Conservation (phyloP, 2,329 filamentous ascomycete species). For the Alternaria arbusti region DNA sequence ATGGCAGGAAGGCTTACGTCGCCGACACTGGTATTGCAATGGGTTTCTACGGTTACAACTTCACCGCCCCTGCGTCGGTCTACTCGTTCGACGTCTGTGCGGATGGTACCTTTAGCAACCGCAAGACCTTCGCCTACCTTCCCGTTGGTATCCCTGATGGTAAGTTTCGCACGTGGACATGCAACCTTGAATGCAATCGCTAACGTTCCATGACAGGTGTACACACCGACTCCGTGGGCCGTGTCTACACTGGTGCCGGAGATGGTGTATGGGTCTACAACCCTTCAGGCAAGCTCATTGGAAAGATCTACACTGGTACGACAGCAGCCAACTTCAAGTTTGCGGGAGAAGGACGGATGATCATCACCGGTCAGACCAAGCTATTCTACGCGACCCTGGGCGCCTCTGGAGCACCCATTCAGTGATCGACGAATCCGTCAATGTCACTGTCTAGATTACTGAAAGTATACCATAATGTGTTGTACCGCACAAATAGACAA, state of each 20-base stretch:
- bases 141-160: slow-evolving; percentile 28
- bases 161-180: neutral
- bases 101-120: slow-evolving; percentile 28
- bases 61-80: slow-evolving; percentile 27
- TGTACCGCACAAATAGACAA: neutral
- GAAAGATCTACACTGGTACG: slow-evolving; percentile 39
- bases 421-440: neutral
- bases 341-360: slow-evolving; percentile 31
- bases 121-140: slow-evolving; percentile 31
- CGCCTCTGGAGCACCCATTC: slow-evolving; percentile 19
- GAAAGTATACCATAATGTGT: neutral
- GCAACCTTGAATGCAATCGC: neutral
- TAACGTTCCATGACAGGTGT: slow-evolving; percentile 17
- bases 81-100: slow-evolving; percentile 30
- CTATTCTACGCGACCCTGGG: slow-evolving; percentile 31
- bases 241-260: slow-evolving; percentile 60
- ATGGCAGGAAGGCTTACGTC: slow-evolving; percentile 52
- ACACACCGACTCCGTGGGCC: slow-evolving; percentile 51
- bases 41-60: slow-evolving; percentile 29
- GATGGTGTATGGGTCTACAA: slow-evolving; percentile 61
- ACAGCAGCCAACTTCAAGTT: slow-evolving; percentile 32
- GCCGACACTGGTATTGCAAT: slow-evolving; percentile 46
- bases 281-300: slow-evolving; percentile 53
- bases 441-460: neutral
- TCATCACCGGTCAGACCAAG: slow-evolving; percentile 33